phyloP scores from a whole-genome alignment of 768 basidiomycete genomes.

The Sporobolomyces pararoseus region DNA sequence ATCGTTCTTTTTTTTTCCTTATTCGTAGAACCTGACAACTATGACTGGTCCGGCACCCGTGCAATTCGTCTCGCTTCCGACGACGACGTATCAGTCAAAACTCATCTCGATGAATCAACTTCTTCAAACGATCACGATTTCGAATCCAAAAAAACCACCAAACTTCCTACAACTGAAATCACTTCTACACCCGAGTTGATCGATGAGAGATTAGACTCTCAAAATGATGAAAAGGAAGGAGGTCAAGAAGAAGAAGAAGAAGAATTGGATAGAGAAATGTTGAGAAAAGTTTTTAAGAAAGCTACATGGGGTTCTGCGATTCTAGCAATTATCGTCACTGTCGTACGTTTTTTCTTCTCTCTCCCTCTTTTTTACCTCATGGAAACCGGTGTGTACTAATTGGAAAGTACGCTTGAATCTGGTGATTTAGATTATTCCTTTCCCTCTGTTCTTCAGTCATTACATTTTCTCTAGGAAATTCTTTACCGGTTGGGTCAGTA shows the following conservation, averaged over 20 bases:
- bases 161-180: too few relatives aligned
- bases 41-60: slow-evolving; percentile 75
- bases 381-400: too few relatives aligned
- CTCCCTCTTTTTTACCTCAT: too few relatives aligned
- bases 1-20: not conserved
- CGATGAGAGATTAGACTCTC: too few relatives aligned
- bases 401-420: too few relatives aligned
- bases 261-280: slow-evolving; percentile 15
- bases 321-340: slow-evolving; percentile 43
- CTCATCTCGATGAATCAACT: slow-evolving; percentile 26
- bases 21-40: slow-evolving; percentile 61
- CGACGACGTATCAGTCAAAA: slow-evolving; percentile 26
- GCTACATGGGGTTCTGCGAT: slow-evolving; percentile 25
- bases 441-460: slow-evolving; percentile 79
- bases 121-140: not conserved
- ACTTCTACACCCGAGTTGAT: not conserved
- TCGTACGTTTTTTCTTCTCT: slow-evolving; percentile 10
- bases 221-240: too few relatives aligned
- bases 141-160: not conserved
- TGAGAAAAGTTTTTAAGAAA: slow-evolving; percentile 20
- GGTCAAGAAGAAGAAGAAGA: not conserved
- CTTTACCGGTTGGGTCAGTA: slow-evolving; percentile 70
- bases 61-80: slow-evolving; percentile 57
- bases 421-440: slow-evolving; percentile 72
- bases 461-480: slow-evolving; percentile 65